Percentiles rank a stretch among this genome's conserved stretches.
phyloP scores from a whole-genome alignment of 192 early-diverging fungal species.

The Entophlyctis luteolus region DNA sequence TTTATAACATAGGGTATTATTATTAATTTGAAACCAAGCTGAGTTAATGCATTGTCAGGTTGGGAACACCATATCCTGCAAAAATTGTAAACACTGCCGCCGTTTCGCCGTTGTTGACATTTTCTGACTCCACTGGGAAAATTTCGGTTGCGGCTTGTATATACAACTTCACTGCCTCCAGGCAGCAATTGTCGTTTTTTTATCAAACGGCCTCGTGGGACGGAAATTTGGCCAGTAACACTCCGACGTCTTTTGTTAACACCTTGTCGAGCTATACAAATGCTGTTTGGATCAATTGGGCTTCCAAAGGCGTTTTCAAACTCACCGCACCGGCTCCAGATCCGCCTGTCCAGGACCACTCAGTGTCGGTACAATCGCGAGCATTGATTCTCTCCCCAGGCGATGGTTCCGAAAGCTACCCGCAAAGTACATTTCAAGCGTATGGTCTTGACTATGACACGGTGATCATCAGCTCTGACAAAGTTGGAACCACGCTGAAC shows the following conservation, averaged over 20 bases:
- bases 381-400: neutral
- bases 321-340: neutral
- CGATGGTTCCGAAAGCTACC: neutral
- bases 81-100: neutral
- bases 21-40: too few species aligned
- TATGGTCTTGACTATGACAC: neutral
- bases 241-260: too few species aligned
- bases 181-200: neutral
- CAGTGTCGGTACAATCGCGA: neutral
- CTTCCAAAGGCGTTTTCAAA: neutral
- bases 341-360: neutral
- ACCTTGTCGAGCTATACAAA: neutral
- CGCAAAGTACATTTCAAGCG: neutral
- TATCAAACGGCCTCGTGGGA: neutral
- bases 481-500: neutral
- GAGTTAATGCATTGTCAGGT: too few species aligned
- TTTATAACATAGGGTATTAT: too few species aligned
- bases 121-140: neutral
- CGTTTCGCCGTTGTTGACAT: neutral
- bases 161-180: neutral
- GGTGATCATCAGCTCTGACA: neutral
- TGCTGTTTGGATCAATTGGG: neutral
- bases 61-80: neutral
- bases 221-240: too few species aligned
- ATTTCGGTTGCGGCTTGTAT: neutral